phyloP scores from a whole-genome alignment of 2,329 filamentous ascomycete species.

The Cercospora sojina region DNA sequence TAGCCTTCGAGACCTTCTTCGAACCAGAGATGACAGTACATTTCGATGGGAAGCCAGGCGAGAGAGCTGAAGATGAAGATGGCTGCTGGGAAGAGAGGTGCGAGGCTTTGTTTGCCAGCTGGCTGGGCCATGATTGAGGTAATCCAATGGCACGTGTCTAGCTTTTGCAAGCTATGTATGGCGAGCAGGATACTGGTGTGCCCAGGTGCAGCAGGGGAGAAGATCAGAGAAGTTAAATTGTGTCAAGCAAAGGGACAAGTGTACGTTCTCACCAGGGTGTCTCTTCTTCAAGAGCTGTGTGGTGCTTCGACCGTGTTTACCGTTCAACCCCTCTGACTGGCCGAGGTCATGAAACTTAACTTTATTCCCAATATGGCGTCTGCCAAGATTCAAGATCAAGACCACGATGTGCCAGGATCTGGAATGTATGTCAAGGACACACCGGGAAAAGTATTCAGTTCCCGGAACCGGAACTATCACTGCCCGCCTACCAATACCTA shows the following conservation, averaged over 20 bases:
- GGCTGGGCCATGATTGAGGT: background rate
- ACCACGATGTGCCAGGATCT: background rate
- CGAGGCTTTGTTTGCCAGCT: background rate
- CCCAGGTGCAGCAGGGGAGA: background rate
- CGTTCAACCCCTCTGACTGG: slow-evolving; percentile 11
- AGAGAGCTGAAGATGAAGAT: slow-evolving; percentile 14
- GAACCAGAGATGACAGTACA: slow-evolving; percentile 16
- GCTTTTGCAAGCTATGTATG: background rate
- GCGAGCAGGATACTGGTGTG: background rate
- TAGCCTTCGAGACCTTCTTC: slow-evolving; percentile 17
- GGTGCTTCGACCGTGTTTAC: slow-evolving; percentile 5
- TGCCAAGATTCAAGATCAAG: slow-evolving; percentile 1
- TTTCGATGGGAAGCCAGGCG: slow-evolving; percentile 19
- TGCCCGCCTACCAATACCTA: background rate
- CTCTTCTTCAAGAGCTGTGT: background rate
- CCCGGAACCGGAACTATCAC: background rate
- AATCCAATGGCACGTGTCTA: background rate
- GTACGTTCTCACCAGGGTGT: background rate
- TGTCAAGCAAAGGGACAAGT: background rate
- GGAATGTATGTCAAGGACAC: background rate
- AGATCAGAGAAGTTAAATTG: background rate
- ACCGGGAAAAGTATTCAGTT: background rate
- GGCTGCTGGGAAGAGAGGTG: slow-evolving; percentile 17
- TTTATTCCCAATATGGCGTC: slow-evolving; percentile 8
- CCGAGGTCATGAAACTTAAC: slow-evolving; percentile 10